These are phyloP conservation scores for Ammopiptanthus mongolicus DNA, from an alignment of 306 rosid species.

Conservation along the genomic window DNA sequence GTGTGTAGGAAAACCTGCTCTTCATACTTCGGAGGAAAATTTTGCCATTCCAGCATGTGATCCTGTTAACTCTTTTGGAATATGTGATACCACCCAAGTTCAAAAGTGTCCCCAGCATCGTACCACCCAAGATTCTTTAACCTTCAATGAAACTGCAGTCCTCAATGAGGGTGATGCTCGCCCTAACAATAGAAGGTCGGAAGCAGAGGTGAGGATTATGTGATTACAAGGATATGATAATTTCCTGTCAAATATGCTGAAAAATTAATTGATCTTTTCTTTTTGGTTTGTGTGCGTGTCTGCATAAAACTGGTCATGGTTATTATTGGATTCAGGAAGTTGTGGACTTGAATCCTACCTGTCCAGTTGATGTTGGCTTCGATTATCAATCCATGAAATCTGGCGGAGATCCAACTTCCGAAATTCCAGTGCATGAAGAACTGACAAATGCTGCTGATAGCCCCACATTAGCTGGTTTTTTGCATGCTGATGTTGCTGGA, in stretches of 20 bases:
- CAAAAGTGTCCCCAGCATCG: constrained; percentile 20
- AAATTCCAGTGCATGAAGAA: constrained; percentile 40
- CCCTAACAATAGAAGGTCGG: background rate
- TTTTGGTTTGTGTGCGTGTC: no score
- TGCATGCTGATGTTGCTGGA: constrained; percentile 38
- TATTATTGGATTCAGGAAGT: no score
- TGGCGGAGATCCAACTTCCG: constrained; percentile 35
- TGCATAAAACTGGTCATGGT: no score
- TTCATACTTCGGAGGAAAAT: constrained; percentile 28
- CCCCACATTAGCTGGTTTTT: constrained; percentile 33
- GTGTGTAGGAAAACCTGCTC: constrained; percentile 28
- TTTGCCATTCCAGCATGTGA: constrained; percentile 14
- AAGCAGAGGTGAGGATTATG: no score
- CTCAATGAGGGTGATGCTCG: no score
- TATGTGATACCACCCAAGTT: constrained; percentile 34
- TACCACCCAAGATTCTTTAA: constrained; percentile 22
- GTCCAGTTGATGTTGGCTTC: no score
- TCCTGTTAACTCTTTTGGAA: constrained; percentile 17
- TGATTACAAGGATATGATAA: no score
- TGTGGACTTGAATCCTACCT: no score
- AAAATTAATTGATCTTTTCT: no score
- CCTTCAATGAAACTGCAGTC: no score
- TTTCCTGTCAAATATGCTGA: no score
- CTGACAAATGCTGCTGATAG: constrained; percentile 30
- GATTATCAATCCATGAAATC: no score